Evolutionary conservation across 2,329 filamentous ascomycete species (phyloP).

Genomic region (Dactylella cylindrospora): DNA sequence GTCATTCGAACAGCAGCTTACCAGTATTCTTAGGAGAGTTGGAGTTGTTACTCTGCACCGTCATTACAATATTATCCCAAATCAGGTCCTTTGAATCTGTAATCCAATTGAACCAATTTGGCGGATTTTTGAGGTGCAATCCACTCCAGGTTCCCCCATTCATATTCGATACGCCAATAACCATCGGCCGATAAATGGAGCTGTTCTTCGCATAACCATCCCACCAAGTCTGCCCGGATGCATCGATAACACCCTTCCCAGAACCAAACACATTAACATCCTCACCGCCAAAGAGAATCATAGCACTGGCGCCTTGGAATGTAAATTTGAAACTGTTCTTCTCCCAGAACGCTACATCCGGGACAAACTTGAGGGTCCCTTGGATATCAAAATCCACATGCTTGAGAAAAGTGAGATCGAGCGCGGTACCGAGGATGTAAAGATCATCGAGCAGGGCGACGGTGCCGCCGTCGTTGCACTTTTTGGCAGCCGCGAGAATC

Average conservation of each 20-base stretch:
- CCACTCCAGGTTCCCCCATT: constrained; percentile 62
- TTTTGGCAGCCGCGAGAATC: constrained; percentile 60
- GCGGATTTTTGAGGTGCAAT: constrained; percentile 63
- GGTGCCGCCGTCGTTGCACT: constrained; percentile 65
- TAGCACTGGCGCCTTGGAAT: constrained; percentile 66
- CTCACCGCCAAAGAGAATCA: constrained; percentile 67
- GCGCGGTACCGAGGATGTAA: constrained; percentile 66
- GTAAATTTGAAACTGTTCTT: constrained; percentile 22
- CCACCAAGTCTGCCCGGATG: constrained; percentile 67
- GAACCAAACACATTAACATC: constrained; percentile 70
- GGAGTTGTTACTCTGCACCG: constrained; percentile 58
- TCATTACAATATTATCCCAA: constrained; percentile 64
- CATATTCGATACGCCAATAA: constrained; percentile 62
- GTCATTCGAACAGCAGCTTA: no score
- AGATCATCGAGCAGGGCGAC: constrained; percentile 60
- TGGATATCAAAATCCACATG: constrained; percentile 63
- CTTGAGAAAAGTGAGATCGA: constrained; percentile 65
- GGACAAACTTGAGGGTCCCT: constrained; percentile 37
- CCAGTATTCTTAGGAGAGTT: constrained; percentile 65
- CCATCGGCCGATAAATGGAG: constrained; percentile 62
- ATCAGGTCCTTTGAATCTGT: constrained; percentile 66
- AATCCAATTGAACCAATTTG: constrained; percentile 67
- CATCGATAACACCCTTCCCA: constrained; percentile 59
- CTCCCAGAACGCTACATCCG: constrained; percentile 22
- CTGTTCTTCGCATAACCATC: constrained; percentile 63